Conservation (phyloP, 768 basidiomycete genomes). For the Termitomyces titanicus region DNA sequence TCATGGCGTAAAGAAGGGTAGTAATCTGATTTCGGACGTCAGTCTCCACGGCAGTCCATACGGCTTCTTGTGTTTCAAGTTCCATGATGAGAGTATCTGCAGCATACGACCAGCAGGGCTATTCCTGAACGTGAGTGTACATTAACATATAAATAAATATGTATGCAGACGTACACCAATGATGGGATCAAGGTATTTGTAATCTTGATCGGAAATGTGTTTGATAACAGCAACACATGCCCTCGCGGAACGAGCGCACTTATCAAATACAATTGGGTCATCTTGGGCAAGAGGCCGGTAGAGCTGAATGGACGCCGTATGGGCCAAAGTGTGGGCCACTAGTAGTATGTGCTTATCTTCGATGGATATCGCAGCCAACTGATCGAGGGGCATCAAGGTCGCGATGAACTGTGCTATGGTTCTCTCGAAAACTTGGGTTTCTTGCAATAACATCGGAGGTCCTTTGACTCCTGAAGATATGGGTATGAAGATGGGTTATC, state of each 20-base stretch:
- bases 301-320: slow-evolving; percentile 63
- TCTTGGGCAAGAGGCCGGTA: slow-evolving; percentile 59
- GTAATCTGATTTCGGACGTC: slow-evolving; percentile 63
- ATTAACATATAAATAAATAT: slow-evolving; percentile 4
- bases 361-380: slow-evolving; percentile 50
- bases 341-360: slow-evolving; percentile 61
- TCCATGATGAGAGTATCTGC: slow-evolving; percentile 68
- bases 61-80: slow-evolving; percentile 55
- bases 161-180: slow-evolving; percentile 52
- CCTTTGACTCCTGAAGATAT: slow-evolving; percentile 36
- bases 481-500: neutral
- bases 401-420: slow-evolving; percentile 61
- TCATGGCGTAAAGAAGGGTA: slow-evolving; percentile 62
- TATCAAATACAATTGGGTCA: slow-evolving; percentile 59
- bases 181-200: slow-evolving; percentile 72
- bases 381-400: slow-evolving; percentile 61
- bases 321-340: slow-evolving; percentile 60
- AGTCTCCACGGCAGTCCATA: slow-evolving; percentile 59
- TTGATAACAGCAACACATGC: slow-evolving; percentile 58
- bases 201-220: slow-evolving; percentile 60
- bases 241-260: slow-evolving; percentile 63
- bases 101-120: slow-evolving; percentile 73
- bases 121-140: slow-evolving; percentile 8
- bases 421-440: slow-evolving; percentile 59
- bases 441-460: slow-evolving; percentile 48